Evolutionary conservation across 2,329 filamentous ascomycete species (phyloP).

Genomic region (Epichloe typhina): DNA sequence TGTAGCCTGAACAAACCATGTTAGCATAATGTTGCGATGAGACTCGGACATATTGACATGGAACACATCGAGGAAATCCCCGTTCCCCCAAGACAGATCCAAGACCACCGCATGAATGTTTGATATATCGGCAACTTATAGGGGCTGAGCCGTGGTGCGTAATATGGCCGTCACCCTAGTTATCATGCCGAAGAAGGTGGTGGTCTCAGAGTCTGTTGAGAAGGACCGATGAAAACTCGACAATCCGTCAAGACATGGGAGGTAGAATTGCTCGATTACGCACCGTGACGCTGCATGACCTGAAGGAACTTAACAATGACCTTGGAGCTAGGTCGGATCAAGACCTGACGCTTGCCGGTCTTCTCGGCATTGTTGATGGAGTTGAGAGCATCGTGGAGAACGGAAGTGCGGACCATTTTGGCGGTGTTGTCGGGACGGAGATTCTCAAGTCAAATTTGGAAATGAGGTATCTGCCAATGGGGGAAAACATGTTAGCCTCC

Average conservation of each 20-base stretch:
- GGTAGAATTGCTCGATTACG: constrained; percentile 26
- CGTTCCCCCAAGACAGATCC: constrained; percentile 36
- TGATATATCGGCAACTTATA: constrained; percentile 99
- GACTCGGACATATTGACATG: constrained; percentile 65
- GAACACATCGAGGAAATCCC: constrained; percentile 7
- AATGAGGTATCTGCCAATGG: constrained; percentile 50
- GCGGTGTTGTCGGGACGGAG: constrained; percentile 46
- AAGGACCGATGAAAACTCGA: neutral
- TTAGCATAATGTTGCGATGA: constrained; percentile 69
- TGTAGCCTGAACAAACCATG: constrained; percentile 58
- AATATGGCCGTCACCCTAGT: constrained; percentile 87
- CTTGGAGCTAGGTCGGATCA: constrained; percentile 97
- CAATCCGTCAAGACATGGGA: neutral
- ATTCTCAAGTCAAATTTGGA: constrained; percentile 63
- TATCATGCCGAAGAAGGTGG: constrained; percentile 79
- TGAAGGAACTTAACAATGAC: constrained; percentile 99
- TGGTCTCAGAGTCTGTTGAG: constrained; percentile 9
- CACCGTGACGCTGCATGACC: constrained; percentile 99
- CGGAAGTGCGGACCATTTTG: constrained; percentile 98
- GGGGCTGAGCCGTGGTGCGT: constrained; percentile 79
- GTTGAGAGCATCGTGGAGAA: constrained; percentile 98
- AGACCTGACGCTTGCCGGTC: constrained; percentile 96
- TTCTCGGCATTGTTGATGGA: constrained; percentile 99
- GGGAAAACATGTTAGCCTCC: constrained; percentile 43
- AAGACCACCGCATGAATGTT: constrained; percentile 63